These are phyloP conservation scores for Cladosporium sp. DNA, from an alignment of 2,329 filamentous ascomycete species.

Conservation along the genomic window DNA sequence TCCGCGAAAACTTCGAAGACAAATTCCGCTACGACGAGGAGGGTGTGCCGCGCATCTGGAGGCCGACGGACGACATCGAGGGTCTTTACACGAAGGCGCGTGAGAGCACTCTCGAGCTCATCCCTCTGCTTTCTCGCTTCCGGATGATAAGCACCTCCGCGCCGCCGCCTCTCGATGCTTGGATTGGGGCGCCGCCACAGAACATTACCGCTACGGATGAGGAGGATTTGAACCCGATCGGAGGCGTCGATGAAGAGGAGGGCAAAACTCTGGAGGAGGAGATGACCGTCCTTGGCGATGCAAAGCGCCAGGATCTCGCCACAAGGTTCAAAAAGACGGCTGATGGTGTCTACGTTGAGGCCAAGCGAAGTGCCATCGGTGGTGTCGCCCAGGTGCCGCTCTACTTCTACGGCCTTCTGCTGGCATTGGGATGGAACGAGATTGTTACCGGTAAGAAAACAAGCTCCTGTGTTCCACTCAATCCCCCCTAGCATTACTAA, in stretches of 20 bases:
- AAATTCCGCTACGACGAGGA: slow-evolving; percentile 97
- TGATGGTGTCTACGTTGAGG: slow-evolving; percentile 95
- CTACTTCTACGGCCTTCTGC: slow-evolving; percentile 85
- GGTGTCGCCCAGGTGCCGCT: slow-evolving; percentile 89
- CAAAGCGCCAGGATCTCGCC: slow-evolving; percentile 83
- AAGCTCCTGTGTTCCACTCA: not conserved
- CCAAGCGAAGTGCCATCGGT: slow-evolving; percentile 92
- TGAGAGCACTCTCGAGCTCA: slow-evolving; percentile 84
- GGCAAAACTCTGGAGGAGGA: slow-evolving; percentile 93
- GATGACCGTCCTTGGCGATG: slow-evolving; percentile 87
- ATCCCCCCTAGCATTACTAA: slow-evolving; percentile 7
- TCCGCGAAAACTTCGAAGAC: slow-evolving; percentile 97
- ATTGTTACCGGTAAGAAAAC: slow-evolving; percentile 72
- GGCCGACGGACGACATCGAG: slow-evolving; percentile 94
- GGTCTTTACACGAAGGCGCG: slow-evolving; percentile 86
- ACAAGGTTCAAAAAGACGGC: slow-evolving; percentile 97
- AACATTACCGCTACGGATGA: slow-evolving; percentile 77
- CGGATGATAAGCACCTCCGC: slow-evolving; percentile 66
- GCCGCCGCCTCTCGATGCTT: slow-evolving; percentile 74
- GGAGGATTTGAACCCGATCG: slow-evolving; percentile 81
- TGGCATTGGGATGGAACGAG: slow-evolving; percentile 98
- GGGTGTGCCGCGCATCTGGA: slow-evolving; percentile 93
- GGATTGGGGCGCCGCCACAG: slow-evolving; percentile 71
- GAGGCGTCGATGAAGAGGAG: slow-evolving; percentile 80
- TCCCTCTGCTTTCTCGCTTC: slow-evolving; percentile 83